Base-by-base conservation (phyloP, 2,329 filamentous ascomycete species). In the Colletotrichum lini region DNA sequence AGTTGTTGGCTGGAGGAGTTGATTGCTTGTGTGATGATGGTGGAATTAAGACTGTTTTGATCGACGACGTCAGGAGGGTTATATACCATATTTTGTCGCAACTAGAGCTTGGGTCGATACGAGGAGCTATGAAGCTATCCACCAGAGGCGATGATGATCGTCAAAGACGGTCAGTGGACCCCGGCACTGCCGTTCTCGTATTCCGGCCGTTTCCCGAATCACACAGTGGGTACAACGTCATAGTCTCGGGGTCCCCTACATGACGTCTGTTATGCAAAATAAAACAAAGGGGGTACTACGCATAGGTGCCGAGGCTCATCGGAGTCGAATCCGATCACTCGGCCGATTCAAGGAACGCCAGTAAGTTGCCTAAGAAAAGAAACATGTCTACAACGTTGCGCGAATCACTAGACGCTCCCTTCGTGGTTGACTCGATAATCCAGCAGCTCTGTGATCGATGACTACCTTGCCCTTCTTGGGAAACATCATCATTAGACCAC, bases 91-190 rank as follows among this genome's bases (percentile, higher is more conserved):
- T 42, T 30, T 42, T 8, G 40, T 23, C 47, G 30, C 42, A 49
- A 63, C 30, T 9, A 16, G 30, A 63, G 44, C 6, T 47, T 49
- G 58, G 30, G 45, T 40, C 18, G 54, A 71, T 68, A 71, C 68
- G 58, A 71, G 65, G 26, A 58, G 30, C n/a, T 23, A 4, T 18
- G 9, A 54, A 13, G 40, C 23, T 45, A 38, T 54, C 47, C 45
- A 49, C 53, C 35, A n/a, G 45, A 0, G 58, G 53, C 54, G 68
- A 64, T 64, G 68, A 68, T 52, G 65, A 68, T 68, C 65, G 47
- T 40, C 47, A n/a, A 38, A 13, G 58, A 49, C 53, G 58, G 68
- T 68, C 68, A 49, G 58, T 64, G 65, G 65, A 58, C 10, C 26
- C 21, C 30, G 38, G 21, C 21, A 16, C 16, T 54, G 58, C 58